A percentile compares a stretch with the other conserved stretches of the same genome.
Conservation (phyloP, 768 basidiomycete species). For the Suillus alpinus region DNA sequence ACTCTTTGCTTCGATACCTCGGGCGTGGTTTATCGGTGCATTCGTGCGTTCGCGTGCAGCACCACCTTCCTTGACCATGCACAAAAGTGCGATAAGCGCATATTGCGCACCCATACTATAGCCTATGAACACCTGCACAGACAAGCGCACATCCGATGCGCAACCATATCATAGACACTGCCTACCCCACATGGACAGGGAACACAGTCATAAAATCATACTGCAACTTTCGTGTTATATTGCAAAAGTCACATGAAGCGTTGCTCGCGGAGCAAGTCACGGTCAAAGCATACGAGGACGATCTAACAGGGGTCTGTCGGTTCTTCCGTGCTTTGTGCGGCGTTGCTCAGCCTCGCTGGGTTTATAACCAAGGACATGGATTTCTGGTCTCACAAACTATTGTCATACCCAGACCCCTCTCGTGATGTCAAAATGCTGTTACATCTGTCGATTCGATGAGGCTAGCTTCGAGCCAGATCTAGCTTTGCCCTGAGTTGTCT, state of each 20-base stretch:
- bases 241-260: not conserved
- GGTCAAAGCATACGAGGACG: slow-evolving; percentile 7
- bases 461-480: slow-evolving; percentile 5
- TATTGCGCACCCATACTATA: not conserved
- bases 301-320: slow-evolving; percentile 6
- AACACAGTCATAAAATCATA: not conserved
- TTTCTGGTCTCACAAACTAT: not conserved
- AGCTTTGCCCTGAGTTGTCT: not conserved
- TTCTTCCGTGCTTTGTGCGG: slow-evolving; percentile 11
- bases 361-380: not conserved
- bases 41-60: slow-evolving; percentile 1
- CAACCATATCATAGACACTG: not conserved
- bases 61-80: not conserved
- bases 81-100: not conserved
- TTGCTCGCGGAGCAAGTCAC: slow-evolving; percentile 1
- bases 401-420: not conserved
- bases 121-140: not conserved
- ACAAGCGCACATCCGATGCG: not conserved
- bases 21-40: slow-evolving; percentile 4
- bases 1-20: not conserved
- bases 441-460: not conserved
- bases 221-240: not conserved
- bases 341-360: not conserved
- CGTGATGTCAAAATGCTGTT: not conserved
- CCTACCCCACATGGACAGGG: not conserved